A percentile compares a stretch with the other conserved stretches of the same genome.
These are phyloP conservation scores for Cercospora berteroae DNA, from an alignment of 2,329 filamentous ascomycete genomes.

Conservation along the genomic window DNA sequence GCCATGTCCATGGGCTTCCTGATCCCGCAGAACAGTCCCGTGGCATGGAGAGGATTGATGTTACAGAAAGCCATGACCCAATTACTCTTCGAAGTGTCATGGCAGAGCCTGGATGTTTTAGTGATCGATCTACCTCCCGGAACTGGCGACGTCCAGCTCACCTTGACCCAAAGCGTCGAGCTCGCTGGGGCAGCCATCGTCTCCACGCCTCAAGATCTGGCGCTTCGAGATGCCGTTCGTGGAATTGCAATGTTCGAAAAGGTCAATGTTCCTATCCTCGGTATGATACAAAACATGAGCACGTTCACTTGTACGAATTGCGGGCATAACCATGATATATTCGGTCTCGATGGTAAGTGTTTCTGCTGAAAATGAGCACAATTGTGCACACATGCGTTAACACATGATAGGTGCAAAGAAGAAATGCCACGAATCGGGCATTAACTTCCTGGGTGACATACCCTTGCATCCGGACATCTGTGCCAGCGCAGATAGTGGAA, in stretches of 20 bases:
- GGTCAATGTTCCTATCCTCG: slow-evolving; percentile 75
- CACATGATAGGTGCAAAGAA: slow-evolving; percentile 57
- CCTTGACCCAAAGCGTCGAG: slow-evolving; percentile 92
- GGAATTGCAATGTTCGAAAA: slow-evolving; percentile 92
- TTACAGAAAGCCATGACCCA: slow-evolving; percentile 97
- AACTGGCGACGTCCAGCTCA: slow-evolving; percentile 92
- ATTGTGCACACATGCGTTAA: background rate
- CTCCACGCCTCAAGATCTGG: slow-evolving; percentile 89
- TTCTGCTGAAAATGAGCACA: background rate
- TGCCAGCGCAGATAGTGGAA: slow-evolving; percentile 80
- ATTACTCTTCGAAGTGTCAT: slow-evolving; percentile 90
- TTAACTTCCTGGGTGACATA: slow-evolving; percentile 84
- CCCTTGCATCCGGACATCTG: slow-evolving; percentile 84
- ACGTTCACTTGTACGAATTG: slow-evolving; percentile 72
- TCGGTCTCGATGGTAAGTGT: slow-evolving; percentile 37
- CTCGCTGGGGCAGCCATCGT: slow-evolving; percentile 77
- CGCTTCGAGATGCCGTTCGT: slow-evolving; percentile 85
- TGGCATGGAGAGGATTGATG: slow-evolving; percentile 96
- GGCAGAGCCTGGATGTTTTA: slow-evolving; percentile 83
- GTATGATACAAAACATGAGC: slow-evolving; percentile 90
- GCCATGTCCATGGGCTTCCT: slow-evolving; percentile 99
- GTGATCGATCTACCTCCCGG: slow-evolving; percentile 90
- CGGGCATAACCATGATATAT: slow-evolving; percentile 38
- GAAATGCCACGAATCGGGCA: slow-evolving; percentile 68
- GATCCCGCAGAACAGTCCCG: slow-evolving; percentile 72